phyloP scores from a whole-genome alignment of 495 filamentous ascomycete genomes.

The Pyrenula massariospora region DNA sequence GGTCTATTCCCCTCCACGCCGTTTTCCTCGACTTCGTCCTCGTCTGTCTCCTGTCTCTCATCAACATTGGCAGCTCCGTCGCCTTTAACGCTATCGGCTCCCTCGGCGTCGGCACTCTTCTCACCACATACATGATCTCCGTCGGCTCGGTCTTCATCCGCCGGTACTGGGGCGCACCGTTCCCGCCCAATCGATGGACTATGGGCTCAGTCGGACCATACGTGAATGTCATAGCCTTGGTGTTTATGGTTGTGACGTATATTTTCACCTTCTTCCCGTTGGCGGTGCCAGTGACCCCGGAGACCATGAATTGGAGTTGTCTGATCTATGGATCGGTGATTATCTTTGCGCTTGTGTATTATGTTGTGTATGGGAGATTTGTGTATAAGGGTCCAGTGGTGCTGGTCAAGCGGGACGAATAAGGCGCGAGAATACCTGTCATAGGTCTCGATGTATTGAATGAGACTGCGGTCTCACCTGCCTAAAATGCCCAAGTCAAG shows the following conservation, averaged over 20 bases:
- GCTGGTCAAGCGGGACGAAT: background rate
- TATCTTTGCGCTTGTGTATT: constrained; percentile 21
- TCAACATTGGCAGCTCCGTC: constrained; percentile 28
- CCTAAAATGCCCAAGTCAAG: too few species aligned
- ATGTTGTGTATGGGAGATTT: constrained; percentile 15
- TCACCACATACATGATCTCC: constrained; percentile 28
- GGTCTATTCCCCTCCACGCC: constrained; percentile 37
- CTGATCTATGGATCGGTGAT: constrained; percentile 30
- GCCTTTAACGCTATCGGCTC: constrained; percentile 38
- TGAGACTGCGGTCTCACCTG: too few species aligned
- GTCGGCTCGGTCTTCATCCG: constrained; percentile 22
- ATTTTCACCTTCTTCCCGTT: constrained; percentile 32
- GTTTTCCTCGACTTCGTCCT: constrained; percentile 30
- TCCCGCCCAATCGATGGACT: constrained; percentile 28
- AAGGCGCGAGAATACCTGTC: too few species aligned
- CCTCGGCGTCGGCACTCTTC: constrained; percentile 24
- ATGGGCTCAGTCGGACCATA: constrained; percentile 20
- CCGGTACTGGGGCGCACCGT: constrained; percentile 21
- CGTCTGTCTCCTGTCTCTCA: constrained; percentile 22
- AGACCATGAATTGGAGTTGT: constrained; percentile 37
- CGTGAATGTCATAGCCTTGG: constrained; percentile 22
- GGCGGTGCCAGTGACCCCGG: constrained; percentile 17
- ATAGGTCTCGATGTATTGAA: too few species aligned
- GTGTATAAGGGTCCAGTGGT: constrained; percentile 20
- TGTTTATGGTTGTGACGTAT: constrained; percentile 20